A percentile compares a stretch with the other conserved stretches of the same genome.
phyloP scores from a whole-genome alignment of 352 stramenopile species.

The Phytophthora sp. region DNA sequence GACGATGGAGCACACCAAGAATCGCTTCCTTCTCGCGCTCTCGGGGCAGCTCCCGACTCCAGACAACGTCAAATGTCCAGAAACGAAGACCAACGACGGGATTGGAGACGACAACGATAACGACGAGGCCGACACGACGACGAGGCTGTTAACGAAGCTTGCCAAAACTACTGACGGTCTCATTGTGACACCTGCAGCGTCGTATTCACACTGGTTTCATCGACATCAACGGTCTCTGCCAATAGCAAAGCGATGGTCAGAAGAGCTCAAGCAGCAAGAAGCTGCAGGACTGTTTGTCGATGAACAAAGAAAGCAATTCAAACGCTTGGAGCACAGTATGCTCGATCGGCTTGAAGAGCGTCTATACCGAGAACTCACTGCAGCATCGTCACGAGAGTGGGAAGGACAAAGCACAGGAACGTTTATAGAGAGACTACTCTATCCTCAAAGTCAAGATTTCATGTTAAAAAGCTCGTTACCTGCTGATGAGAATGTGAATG shows the following conservation, averaged over 20 bases:
- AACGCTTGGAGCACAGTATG: slow-evolving; percentile 52
- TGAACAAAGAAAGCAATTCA: slow-evolving; percentile 41
- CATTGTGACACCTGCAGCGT: slow-evolving; percentile 25
- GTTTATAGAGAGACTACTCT: slow-evolving; percentile 21
- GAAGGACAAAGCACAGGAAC: not conserved
- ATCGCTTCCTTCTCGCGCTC: slow-evolving; percentile 58
- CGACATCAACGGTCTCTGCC: not conserved
- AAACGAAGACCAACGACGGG: not conserved
- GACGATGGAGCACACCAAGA: slow-evolving; percentile 42
- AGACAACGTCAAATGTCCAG: not conserved
- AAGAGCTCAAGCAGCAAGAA: slow-evolving; percentile 52
- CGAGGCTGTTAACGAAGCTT: slow-evolving; percentile 27
- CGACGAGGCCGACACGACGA: slow-evolving; percentile 10
- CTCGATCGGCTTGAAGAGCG: slow-evolving; percentile 61
- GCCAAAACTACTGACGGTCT: slow-evolving; percentile 13
- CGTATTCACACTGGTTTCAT: slow-evolving; percentile 20
- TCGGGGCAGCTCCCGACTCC: slow-evolving; percentile 14
- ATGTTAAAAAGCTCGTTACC: not conserved
- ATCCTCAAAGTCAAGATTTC: not conserved
- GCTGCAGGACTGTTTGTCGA: slow-evolving; percentile 54
- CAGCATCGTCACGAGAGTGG: not conserved
- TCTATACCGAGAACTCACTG: slow-evolving; percentile 41
- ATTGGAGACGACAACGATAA: slow-evolving; percentile 14
- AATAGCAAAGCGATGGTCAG: slow-evolving; percentile 36
- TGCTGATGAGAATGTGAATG: not conserved